phyloP scores from a whole-genome alignment of 495 filamentous ascomycete genomes.

The Cryomyces minteri region DNA sequence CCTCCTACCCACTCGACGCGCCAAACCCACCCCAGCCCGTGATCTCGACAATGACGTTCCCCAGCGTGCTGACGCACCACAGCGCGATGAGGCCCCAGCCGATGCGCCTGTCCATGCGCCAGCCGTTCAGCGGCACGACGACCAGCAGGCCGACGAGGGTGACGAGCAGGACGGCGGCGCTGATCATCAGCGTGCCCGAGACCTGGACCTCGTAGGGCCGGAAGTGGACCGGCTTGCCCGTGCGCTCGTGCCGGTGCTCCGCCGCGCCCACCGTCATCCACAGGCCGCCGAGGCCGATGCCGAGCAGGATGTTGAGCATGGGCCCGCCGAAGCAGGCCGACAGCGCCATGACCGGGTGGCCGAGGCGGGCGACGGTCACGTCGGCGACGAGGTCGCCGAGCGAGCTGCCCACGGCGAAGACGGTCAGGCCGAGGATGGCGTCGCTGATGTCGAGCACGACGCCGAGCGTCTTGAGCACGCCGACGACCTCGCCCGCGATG shows the following conservation, averaged over 20 bases:
- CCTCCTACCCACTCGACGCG: too few relatives aligned
- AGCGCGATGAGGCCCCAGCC: conserved; percentile 68
- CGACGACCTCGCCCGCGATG: conserved; percentile 91
- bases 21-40: conserved; percentile 8
- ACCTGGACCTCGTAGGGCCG: conserved; percentile 60
- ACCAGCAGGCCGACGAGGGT: conserved; percentile 66
- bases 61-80: conserved; percentile 67
- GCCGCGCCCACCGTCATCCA: conserved; percentile 59
- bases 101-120: conserved; percentile 74
- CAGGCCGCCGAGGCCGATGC: conserved; percentile 72
- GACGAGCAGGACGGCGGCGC: conserved; percentile 57
- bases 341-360: conserved; percentile 94
- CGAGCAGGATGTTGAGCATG: conserved; percentile 93
- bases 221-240: conserved; percentile 26
- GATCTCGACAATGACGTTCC: conserved; percentile 72
- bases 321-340: conserved; percentile 92
- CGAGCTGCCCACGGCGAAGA: conserved; percentile 94
- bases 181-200: conserved; percentile 65
- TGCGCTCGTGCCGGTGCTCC: conserved; percentile 34
- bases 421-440: conserved; percentile 85
- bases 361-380: conserved; percentile 78
- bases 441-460: conserved; percentile 88
- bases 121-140: conserved; percentile 67
- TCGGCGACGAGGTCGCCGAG: conserved; percentile 90
- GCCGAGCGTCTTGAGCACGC: conserved; percentile 82